phyloP scores from a whole-genome alignment of 2,329 filamentous ascomycete species.

The Hymenoscyphus repandus region DNA sequence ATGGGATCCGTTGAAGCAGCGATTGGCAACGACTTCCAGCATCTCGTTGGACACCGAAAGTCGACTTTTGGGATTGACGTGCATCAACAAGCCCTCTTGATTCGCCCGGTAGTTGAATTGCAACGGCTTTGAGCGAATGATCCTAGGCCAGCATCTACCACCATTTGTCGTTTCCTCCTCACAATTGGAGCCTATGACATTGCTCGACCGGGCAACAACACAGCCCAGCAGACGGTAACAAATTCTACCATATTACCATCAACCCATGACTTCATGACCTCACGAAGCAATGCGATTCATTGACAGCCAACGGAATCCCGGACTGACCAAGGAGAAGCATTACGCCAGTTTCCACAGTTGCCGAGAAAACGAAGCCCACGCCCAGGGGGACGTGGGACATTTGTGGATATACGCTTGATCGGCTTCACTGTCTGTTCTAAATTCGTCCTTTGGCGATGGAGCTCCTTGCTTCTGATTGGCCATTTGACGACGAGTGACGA shows the following conservation, averaged over 20 bases:
- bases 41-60: constrained; percentile 3
- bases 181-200: neutral
- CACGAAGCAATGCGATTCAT: too few relatives aligned
- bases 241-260: too few relatives aligned
- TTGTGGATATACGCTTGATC: neutral
- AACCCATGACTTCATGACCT: too few relatives aligned
- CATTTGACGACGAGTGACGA: neutral
- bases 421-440: constrained; percentile 3
- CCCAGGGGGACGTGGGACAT: neutral
- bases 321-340: too few relatives aligned
- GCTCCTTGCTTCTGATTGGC: neutral
- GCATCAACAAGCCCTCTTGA: constrained; percentile 6
- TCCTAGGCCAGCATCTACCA: constrained; percentile 2
- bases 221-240: neutral
- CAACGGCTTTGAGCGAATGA: constrained; percentile 14
- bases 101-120: constrained; percentile 21
- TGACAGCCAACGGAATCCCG: too few relatives aligned
- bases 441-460: neutral
- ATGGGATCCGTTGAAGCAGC: neutral
- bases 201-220: neutral
- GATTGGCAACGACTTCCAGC: neutral
- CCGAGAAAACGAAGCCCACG: neutral
- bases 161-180: neutral
- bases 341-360: neutral
- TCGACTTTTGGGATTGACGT: constrained; percentile 4